Evolutionary conservation across 78 protist species (phyloP).

Genomic region (Creolimax fragrantissima): DNA sequence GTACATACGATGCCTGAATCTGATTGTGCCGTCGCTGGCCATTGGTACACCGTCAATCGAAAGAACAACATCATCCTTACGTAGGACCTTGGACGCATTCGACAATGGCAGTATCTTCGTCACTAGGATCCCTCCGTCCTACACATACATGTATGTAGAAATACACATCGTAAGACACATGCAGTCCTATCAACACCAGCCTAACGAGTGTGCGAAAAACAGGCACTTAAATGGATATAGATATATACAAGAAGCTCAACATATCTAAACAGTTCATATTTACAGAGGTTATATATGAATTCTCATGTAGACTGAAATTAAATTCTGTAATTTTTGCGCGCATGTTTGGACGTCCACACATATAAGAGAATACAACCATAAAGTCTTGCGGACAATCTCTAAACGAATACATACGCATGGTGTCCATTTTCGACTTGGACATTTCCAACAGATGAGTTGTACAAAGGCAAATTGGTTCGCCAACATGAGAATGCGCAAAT

Average conservation of each 20-base stretch:
- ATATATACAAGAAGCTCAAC: neutral
- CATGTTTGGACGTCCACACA: neutral
- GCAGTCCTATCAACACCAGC: neutral
- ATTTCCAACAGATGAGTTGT: too few species aligned
- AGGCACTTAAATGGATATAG: neutral
- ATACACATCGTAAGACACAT: neutral
- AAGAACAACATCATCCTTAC: slow-evolving; percentile 29
- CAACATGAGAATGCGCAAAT: too few species aligned
- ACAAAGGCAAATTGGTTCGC: too few species aligned
- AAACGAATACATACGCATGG: neutral
- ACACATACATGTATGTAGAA: neutral
- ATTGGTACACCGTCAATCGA: slow-evolving; percentile 22
- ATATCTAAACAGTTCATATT: too few species aligned
- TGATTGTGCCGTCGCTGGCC: slow-evolving; percentile 38
- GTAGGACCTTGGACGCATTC: neutral
- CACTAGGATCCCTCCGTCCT: slow-evolving; percentile 24
- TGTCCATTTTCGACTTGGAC: too few species aligned
- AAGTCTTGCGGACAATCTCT: neutral
- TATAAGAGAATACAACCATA: neutral
- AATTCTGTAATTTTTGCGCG: too few species aligned
- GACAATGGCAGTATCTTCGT: neutral
- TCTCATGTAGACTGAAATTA: neutral
- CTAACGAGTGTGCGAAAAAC: neutral
- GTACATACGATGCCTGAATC: slow-evolving; percentile 1
- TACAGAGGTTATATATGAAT: too few species aligned